Conservation (phyloP, 371 early-diverging fungal species). For the Amoeboaphelidium protococcarum region DNA sequence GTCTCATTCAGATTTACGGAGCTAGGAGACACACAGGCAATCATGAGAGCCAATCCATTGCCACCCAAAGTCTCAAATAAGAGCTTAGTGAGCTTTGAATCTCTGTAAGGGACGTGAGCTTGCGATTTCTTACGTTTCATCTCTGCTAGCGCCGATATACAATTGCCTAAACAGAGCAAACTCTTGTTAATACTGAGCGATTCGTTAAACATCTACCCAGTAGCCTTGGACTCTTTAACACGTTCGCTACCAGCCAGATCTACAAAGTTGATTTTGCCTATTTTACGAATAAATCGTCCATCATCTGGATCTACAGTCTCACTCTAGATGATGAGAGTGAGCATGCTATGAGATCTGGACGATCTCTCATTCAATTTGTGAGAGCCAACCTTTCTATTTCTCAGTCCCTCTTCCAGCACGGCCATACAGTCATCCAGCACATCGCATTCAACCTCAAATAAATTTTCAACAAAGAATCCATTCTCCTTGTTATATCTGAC, state of each 20-base stretch:
- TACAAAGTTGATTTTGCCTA: constrained; percentile 13
- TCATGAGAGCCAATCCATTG: constrained; percentile 13
- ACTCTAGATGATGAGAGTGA: constrained; percentile 18
- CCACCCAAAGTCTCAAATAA: constrained; percentile 14
- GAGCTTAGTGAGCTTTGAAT: constrained; percentile 23
- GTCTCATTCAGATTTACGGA: constrained; percentile 12
- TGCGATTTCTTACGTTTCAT: constrained; percentile 6
- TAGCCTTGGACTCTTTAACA: constrained; percentile 9
- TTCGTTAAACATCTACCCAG: constrained; percentile 12
- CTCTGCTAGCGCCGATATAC: constrained; percentile 9
- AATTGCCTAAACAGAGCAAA: constrained; percentile 9
- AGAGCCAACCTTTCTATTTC: constrained; percentile 12
- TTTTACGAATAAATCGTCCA: background rate
- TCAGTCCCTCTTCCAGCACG: constrained; percentile 20
- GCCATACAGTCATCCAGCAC: constrained; percentile 16
- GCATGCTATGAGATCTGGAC: constrained; percentile 16
- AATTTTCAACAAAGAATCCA: constrained; percentile 22
- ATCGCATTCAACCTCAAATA: constrained; percentile 19
- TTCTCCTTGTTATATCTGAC: constrained; percentile 13
- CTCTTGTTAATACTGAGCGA: constrained; percentile 16
- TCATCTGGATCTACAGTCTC: background rate
- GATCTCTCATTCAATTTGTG: constrained; percentile 12
- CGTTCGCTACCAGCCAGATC: constrained; percentile 23
- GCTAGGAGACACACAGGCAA: constrained; percentile 13
- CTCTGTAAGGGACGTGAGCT: constrained; percentile 18